Conservation (phyloP, 2,329 filamentous ascomycete genomes). For the Cytospora schulzeri region DNA sequence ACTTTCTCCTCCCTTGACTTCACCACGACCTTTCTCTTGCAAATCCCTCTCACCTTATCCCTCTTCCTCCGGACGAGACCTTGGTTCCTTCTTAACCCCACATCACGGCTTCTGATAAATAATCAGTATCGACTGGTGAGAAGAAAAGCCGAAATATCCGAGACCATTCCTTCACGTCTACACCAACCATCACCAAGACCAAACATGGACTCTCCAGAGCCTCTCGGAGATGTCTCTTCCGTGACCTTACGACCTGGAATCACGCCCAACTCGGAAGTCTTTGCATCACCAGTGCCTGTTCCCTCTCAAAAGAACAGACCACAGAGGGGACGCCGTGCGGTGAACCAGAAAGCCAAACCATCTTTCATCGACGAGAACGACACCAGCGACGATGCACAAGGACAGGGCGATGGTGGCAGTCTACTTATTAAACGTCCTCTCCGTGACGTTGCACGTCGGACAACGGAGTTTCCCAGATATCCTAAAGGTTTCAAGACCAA, state of each 20-base stretch:
- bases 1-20: too few species aligned
- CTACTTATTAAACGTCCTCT: neutral
- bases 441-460: neutral
- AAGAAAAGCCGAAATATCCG: too few species aligned
- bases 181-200: neutral
- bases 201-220: constrained; percentile 1
- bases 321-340: neutral
- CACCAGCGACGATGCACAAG: neutral
- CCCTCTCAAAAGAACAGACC: constrained; percentile 1
- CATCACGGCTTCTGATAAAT: neutral
- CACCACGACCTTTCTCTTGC: too few species aligned
- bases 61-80: too few species aligned
- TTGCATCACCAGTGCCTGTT: neutral
- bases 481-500: neutral
- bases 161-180: neutral
- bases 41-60: neutral
- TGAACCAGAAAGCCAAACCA: constrained; percentile 15
- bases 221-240: neutral
- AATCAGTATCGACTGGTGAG: too few species aligned
- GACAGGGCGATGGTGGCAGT: neutral
- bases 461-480: too few species aligned
- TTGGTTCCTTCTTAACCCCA: too few species aligned
- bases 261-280: constrained; percentile 7
- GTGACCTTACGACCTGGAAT: neutral
- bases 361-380: constrained; percentile 7